Percentiles rank a stretch among this genome's conserved stretches.
These are phyloP conservation scores for Diaporthe destruens DNA, from an alignment of 2,329 filamentous ascomycete species.

Conservation along the genomic window DNA sequence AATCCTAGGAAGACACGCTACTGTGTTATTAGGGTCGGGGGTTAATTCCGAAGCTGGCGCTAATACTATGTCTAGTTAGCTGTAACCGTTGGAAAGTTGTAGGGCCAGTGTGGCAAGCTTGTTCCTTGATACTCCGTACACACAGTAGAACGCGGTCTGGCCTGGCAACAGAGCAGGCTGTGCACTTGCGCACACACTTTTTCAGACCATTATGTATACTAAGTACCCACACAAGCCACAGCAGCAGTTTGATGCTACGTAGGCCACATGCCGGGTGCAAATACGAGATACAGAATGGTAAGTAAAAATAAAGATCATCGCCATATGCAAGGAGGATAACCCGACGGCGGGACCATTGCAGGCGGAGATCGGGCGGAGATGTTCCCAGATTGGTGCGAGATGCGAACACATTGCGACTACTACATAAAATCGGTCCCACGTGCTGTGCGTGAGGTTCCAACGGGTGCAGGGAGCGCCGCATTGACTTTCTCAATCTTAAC, in stretches of 20 bases:
- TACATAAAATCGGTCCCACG: background rate
- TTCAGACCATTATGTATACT: background rate
- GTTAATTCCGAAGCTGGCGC: background rate
- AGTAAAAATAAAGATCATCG: background rate
- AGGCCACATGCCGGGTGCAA: background rate
- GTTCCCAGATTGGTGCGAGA: constrained; percentile 17
- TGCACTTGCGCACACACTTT: background rate
- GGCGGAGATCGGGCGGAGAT: constrained; percentile 14
- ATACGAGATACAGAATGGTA: background rate
- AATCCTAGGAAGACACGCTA: background rate
- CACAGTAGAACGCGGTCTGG: background rate
- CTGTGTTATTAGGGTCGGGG: background rate
- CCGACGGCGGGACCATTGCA: background rate
- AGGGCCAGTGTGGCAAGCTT: background rate
- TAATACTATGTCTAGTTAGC: background rate
- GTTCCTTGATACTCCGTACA: background rate
- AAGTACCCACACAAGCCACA: too few species aligned
- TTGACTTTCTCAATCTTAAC: constrained; percentile 14
- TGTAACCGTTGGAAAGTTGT: constrained; percentile 15
- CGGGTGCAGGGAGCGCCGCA: background rate
- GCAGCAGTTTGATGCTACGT: background rate
- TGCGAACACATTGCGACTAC: constrained; percentile 11
- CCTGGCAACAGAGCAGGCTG: background rate
- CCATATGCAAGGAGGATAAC: background rate
- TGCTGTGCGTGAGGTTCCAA: background rate